phyloP scores from a whole-genome alignment of 2,329 filamentous ascomycete species.

The Pseudogymnoascus sp. region DNA sequence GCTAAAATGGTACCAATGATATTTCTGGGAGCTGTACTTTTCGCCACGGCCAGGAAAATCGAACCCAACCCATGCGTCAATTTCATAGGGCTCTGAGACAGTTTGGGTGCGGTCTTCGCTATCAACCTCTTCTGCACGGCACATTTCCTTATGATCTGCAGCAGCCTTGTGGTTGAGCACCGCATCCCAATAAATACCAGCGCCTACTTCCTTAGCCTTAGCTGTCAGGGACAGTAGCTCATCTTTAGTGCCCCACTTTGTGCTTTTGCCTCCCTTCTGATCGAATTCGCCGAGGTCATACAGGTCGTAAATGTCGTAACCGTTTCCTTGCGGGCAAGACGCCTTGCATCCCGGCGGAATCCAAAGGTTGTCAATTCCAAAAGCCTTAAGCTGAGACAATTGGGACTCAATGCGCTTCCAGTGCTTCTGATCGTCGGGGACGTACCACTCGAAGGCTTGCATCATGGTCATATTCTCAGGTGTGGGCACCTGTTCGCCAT shows the following conservation, averaged over 20 bases:
- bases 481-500: conserved; percentile 23
- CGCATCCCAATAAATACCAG: conserved; percentile 59
- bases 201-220: conserved; percentile 41
- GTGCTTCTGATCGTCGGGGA: conserved; percentile 51
- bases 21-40: conserved; percentile 53
- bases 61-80: conserved; percentile 61
- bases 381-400: conserved; percentile 45
- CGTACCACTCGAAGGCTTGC: conserved; percentile 67
- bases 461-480: conserved; percentile 50
- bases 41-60: conserved; percentile 54
- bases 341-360: conserved; percentile 66
- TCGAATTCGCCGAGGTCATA: conserved; percentile 66
- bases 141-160: conserved; percentile 57
- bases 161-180: conserved; percentile 67
- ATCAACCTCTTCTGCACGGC: conserved; percentile 56
- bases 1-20: conserved; percentile 59
- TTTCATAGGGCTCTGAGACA: conserved; percentile 47
- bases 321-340: conserved; percentile 51
- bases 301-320: conserved; percentile 62
- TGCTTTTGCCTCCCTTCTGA: conserved; percentile 53
- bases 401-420: conserved; percentile 48
- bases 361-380: conserved; percentile 58
- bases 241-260: conserved; percentile 61
- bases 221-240: conserved; percentile 48
- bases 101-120: conserved; percentile 47